phyloP scores from a whole-genome alignment of 805 yeast genomes.

The Myxozyma geophila region DNA sequence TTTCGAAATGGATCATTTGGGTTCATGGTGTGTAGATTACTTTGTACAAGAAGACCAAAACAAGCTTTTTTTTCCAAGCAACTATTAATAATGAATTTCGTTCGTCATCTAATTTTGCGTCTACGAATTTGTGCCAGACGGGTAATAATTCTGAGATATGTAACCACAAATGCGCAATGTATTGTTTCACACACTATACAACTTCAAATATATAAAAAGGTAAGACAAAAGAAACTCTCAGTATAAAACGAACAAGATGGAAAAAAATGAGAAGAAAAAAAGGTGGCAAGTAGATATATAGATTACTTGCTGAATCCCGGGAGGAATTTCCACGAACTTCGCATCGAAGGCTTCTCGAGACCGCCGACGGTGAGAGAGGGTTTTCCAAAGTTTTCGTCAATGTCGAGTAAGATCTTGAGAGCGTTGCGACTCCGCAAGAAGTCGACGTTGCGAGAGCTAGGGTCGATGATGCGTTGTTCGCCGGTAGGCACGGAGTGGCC shows the following conservation, averaged over 20 bases:
- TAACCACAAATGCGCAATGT: no score
- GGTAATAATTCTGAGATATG: no score
- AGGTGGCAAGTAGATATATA: background rate
- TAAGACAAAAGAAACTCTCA: background rate
- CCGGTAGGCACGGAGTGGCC: conserved; percentile 51
- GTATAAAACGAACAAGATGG: background rate
- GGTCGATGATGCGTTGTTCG: conserved; percentile 25
- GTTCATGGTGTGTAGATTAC: no score
- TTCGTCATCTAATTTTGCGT: no score
- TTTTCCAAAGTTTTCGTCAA: conserved; percentile 52
- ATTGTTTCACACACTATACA: no score
- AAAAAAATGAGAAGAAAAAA: conserved; percentile 1
- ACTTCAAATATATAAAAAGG: background rate
- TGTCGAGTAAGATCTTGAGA: conserved; percentile 50
- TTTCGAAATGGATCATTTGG: no score
- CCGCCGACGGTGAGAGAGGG: conserved; percentile 36
- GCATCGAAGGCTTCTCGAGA: conserved; percentile 7
- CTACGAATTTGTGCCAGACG: no score
- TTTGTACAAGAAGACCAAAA: no score
- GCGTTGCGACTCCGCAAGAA: conserved; percentile 50
- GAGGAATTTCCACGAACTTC: conserved; percentile 27
- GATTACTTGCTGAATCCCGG: conserved; percentile 19
- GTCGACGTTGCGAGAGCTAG: conserved; percentile 43
- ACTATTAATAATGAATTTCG: no score
- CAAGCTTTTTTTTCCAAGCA: no score